Conservation (phyloP, 2,329 filamentous ascomycete genomes). For the Teratosphaeria destructans region DNA sequence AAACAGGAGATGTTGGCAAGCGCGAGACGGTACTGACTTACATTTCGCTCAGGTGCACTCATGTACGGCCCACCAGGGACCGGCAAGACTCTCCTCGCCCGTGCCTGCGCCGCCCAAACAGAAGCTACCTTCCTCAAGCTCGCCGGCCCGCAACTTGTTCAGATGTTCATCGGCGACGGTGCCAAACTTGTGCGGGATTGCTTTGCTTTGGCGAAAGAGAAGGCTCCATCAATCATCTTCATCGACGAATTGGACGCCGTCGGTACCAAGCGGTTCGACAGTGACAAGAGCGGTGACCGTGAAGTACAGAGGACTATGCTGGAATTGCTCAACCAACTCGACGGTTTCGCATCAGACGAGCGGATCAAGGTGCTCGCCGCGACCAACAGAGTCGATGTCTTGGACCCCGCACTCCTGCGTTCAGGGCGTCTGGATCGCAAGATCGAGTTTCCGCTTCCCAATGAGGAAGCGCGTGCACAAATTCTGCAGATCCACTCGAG, state of each 20-base stretch:
- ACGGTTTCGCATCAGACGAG: conserved; percentile 93
- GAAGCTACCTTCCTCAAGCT: conserved; percentile 98
- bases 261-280: conserved; percentile 98
- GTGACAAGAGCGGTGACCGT: conserved; percentile 92
- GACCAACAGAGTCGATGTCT: conserved; percentile 92
- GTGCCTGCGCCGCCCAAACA: conserved; percentile 94
- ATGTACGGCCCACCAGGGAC: conserved; percentile 96
- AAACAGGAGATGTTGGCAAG: not conserved
- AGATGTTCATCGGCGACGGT: conserved; percentile 99
- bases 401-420: conserved; percentile 86
- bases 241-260: conserved; percentile 97
- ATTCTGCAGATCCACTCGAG: conserved; percentile 95
- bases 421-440: conserved; percentile 96
- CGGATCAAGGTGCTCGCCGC: conserved; percentile 98
- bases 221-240: conserved; percentile 98
- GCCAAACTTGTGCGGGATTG: conserved; percentile 96
- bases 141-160: conserved; percentile 90
- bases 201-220: conserved; percentile 96
- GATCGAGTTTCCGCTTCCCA: conserved; percentile 96
- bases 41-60: conserved; percentile 57
- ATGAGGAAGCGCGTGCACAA: conserved; percentile 93
- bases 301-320: conserved; percentile 99
- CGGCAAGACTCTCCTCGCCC: conserved; percentile 81
- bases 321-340: conserved; percentile 94
- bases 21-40: not conserved